Evolutionary conservation across 805 yeast genomes (phyloP), one percentile per base, ranked within the genome.

Genomic region (Torulaspora maleeae): DNA sequence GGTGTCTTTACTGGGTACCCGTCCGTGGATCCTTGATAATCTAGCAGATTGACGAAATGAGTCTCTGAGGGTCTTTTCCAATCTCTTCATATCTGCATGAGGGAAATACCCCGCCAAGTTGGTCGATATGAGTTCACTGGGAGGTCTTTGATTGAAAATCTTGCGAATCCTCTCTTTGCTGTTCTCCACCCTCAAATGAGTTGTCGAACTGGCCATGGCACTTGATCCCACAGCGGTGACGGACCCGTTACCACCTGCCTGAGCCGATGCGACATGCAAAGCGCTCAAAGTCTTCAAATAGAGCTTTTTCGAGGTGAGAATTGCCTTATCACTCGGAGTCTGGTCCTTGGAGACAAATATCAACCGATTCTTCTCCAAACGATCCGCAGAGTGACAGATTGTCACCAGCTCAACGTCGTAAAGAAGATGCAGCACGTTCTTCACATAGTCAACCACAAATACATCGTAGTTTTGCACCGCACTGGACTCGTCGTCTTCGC

Each of bases 21-120:
- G 43, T n/a, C 53, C 53, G 20, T 45, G 47, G 13, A 50, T 45
- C 19, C 47, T 49, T 19, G 60, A 58, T 48, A 82, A 62, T 34
- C 89, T 74, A 28, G 80, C 79, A 9, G 95, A 86, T 55, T 86
- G 77, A 43, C 96, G 70, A 12, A 86, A 87, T 4, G 96, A 86
- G 59, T 87, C 89, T 16, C 95, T 70, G 36, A 90, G 77, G 1
- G 96, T 90, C 45, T 83, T 81, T 49, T 84, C 84, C 50, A 93
- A 73, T 46, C 83, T 83, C 36, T 76, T 73, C 41, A 80, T 77
- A 19, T 79, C 82, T 0, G 95, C 82, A 32, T 82, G 83, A 0
- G 99, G 99, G 72, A 93, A 93, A 63, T 86, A 91, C 51, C 90
- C 95, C 1, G 89, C 83, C 52, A 91, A 70, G 59, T 91, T 88